These are phyloP conservation scores for Botryotinia convoluta DNA, from an alignment of 2,329 filamentous ascomycete genomes.

Conservation along the genomic window DNA sequence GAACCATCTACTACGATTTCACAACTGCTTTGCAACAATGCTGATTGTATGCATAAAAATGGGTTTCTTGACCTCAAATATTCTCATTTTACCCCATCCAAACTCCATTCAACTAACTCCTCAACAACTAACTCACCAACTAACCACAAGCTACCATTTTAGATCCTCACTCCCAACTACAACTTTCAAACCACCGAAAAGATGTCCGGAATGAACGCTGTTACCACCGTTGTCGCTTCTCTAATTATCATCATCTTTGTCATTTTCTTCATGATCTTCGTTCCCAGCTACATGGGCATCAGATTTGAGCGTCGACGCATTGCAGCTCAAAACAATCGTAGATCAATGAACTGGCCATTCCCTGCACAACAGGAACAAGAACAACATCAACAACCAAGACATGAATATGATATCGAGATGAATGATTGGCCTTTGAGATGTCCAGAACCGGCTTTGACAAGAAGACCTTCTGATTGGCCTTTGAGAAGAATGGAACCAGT, in stretches of 20 bases:
- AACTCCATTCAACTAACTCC: no score
- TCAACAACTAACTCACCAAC: not conserved
- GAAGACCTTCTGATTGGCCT: not conserved
- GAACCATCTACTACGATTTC: not conserved
- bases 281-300: not conserved
- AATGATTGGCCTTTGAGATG: not conserved
- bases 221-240: not conserved
- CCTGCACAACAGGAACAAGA: not conserved
- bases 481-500: not conserved
- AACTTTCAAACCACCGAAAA: not conserved
- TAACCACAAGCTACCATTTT: not conserved
- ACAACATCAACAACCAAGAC: not conserved
- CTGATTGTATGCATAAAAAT: not conserved
- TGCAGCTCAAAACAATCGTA: not conserved
- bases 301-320: not conserved
- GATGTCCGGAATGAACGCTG: not conserved
- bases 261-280: not conserved
- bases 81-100: not conserved
- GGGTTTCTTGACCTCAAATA: not conserved
- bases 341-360: not conserved
- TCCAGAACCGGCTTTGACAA: not conserved
- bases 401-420: not conserved
- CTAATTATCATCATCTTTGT: not conserved
- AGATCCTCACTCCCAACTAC: not conserved
- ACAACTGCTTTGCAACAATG: not conserved